phyloP scores from a whole-genome alignment of 805 yeast genomes.

The Cyberlindnera xishuangbannaensis region DNA sequence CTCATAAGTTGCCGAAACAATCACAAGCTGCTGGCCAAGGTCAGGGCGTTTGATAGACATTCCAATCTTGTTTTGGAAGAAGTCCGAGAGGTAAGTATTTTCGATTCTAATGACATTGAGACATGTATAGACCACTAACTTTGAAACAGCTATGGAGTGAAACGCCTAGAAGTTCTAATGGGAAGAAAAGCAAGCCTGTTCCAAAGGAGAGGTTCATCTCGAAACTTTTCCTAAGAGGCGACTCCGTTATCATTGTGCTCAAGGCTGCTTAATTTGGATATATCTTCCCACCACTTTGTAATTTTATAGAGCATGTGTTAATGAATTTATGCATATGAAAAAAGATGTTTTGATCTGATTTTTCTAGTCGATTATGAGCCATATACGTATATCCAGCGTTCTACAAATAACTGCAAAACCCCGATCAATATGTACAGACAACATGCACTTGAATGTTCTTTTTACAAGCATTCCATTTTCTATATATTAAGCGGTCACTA shows the following conservation, averaged over 20 bases:
- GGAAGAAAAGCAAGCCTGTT: slow-evolving; percentile 62
- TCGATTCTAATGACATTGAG: too few relatives aligned
- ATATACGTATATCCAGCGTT: too few relatives aligned
- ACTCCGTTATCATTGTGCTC: slow-evolving; percentile 81
- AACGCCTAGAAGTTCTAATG: slow-evolving; percentile 54
- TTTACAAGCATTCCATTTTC: slow-evolving; percentile 1
- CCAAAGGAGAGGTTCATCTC: slow-evolving; percentile 75
- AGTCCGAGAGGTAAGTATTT: slow-evolving; percentile 64
- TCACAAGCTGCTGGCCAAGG: slow-evolving; percentile 84
- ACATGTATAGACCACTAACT: too few relatives aligned
- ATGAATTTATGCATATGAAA: slow-evolving; percentile 8
- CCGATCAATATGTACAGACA: not conserved
- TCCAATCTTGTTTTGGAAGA: slow-evolving; percentile 89
- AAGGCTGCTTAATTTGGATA: slow-evolving; percentile 30
- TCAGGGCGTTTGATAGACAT: slow-evolving; percentile 94
- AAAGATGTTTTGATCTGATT: not conserved
- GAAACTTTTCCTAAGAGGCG: slow-evolving; percentile 92
- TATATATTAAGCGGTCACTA: slow-evolving; percentile 6
- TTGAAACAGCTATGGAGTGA: too few relatives aligned
- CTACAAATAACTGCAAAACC: too few relatives aligned
- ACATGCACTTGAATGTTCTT: not conserved
- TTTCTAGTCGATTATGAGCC: too few relatives aligned
- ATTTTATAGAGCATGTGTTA: not conserved
- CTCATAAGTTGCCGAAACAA: slow-evolving; percentile 88
- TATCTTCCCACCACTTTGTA: too few relatives aligned